Evolutionary conservation across 257 asterid species (phyloP).

Genomic region (Nemophila menziesii): DNA sequence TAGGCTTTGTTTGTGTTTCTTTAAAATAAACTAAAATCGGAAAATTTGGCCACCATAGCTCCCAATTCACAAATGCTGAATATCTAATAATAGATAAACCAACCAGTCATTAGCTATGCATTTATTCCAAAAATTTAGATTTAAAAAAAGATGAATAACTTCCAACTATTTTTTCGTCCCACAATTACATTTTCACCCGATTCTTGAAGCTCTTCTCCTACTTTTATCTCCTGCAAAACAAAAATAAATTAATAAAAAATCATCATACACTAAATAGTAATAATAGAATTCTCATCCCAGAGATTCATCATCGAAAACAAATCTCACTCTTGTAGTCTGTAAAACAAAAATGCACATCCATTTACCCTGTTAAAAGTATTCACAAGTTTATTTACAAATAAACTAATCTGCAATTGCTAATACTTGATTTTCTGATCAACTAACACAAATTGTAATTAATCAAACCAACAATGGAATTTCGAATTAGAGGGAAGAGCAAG

Average conservation of each 20-base stretch:
- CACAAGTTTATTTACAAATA: too few species aligned
- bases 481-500: too few species aligned
- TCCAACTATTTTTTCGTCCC: slow-evolving; percentile 91
- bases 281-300: slow-evolving; percentile 40
- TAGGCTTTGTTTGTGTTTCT: slow-evolving; percentile 84
- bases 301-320: slow-evolving; percentile 66
- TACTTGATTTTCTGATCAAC: too few species aligned
- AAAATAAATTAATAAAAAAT: background rate
- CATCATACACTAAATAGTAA: background rate
- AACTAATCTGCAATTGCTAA: too few species aligned
- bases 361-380: too few species aligned
- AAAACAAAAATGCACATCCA: slow-evolving; percentile 11
- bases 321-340: slow-evolving; percentile 86
- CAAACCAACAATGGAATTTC: too few species aligned
- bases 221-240: slow-evolving; percentile 59
- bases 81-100: slow-evolving; percentile 28
- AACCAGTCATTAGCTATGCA: slow-evolving; percentile 9
- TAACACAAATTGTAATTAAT: too few species aligned
- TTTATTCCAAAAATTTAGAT: slow-evolving; percentile 6
- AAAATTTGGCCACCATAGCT: slow-evolving; percentile 94
- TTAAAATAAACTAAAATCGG: slow-evolving; percentile 86
- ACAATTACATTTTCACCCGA: slow-evolving; percentile 87
- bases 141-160: slow-evolving; percentile 39
- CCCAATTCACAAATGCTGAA: slow-evolving; percentile 89
- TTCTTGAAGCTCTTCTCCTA: slow-evolving; percentile 73